Evolutionary conservation across 2,329 filamentous ascomycete genomes (phyloP).

Genomic region (Fusarium sp.): DNA sequence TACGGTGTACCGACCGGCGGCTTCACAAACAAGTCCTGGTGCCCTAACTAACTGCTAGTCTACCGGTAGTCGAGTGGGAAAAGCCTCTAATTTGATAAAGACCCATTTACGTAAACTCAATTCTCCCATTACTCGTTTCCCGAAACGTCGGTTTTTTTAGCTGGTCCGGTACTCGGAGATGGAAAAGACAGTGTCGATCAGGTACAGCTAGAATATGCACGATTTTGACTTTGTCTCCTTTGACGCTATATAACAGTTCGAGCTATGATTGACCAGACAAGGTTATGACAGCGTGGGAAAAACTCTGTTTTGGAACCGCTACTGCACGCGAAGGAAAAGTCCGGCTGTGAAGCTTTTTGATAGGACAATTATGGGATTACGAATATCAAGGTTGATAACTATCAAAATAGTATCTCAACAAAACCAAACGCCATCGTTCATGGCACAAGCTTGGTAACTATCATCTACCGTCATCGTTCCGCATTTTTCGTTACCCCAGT

Average conservation of each 20-base stretch:
- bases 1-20: conserved; percentile 14
- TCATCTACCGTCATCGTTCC: conserved; percentile 15
- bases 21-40: conserved; percentile 8
- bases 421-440: conserved; percentile 28
- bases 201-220: conserved; percentile 23
- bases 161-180: conserved; percentile 17
- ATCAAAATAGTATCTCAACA: conserved; percentile 13
- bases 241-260: neutral
- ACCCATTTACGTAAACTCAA: conserved; percentile 26
- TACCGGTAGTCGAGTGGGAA: neutral
- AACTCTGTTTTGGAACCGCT: conserved; percentile 16
- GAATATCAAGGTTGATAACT: neutral
- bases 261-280: conserved; percentile 19
- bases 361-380: neutral
- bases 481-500: conserved; percentile 10
- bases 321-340: neutral
- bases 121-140: conserved; percentile 19
- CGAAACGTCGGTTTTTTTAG: conserved; percentile 11
- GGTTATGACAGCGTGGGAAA: conserved; percentile 12
- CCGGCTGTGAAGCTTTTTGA: neutral
- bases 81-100: conserved; percentile 19
- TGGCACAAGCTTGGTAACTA: neutral
- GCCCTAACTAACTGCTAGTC: neutral
- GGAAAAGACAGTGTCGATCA: conserved; percentile 26
- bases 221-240: conserved; percentile 17